A percentile compares a stretch with the other conserved stretches of the same genome.
phyloP scores from a whole-genome alignment of 495 filamentous ascomycete genomes.

The Neurospora sp. region DNA sequence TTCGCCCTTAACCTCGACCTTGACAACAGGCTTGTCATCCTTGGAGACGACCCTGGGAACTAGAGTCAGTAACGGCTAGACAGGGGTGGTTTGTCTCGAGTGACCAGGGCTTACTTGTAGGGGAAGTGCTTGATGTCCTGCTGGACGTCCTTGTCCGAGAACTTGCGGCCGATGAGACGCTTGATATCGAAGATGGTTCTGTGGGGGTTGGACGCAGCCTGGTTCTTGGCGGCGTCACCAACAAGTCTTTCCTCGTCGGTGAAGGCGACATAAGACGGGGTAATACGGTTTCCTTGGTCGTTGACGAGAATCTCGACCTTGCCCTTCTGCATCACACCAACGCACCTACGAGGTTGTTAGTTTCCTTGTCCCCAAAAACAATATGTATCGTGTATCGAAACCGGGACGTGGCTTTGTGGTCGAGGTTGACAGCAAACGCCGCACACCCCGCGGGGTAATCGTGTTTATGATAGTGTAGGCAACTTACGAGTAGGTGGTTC shows the following conservation, averaged over 20 bases:
- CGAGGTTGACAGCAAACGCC: neutral
- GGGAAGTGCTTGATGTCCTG: constrained; percentile 83
- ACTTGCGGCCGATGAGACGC: constrained; percentile 89
- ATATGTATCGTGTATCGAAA: neutral
- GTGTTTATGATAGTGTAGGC: neutral
- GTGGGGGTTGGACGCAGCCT: constrained; percentile 85
- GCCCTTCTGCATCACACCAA: constrained; percentile 97
- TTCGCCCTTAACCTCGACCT: constrained; percentile 63
- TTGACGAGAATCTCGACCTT: constrained; percentile 97
- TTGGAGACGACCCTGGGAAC: constrained; percentile 51
- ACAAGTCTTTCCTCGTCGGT: constrained; percentile 96
- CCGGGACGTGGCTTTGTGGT: neutral
- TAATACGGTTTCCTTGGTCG: constrained; percentile 98
- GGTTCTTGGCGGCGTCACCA: constrained; percentile 99
- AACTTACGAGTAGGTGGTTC: constrained; percentile 87
- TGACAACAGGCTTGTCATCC: constrained; percentile 71
- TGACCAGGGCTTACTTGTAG: constrained; percentile 46
- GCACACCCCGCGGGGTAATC: neutral
- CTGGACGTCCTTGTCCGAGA: constrained; percentile 75
- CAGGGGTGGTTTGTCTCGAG: neutral
- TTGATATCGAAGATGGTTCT: constrained; percentile 91
- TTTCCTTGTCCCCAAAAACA: neutral
- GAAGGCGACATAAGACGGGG: constrained; percentile 96
- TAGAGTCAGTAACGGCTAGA: constrained; percentile 3
- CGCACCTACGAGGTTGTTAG: constrained; percentile 38